phyloP scores from a whole-genome alignment of 805 yeast species.

The Barnettozyma pratensis region DNA sequence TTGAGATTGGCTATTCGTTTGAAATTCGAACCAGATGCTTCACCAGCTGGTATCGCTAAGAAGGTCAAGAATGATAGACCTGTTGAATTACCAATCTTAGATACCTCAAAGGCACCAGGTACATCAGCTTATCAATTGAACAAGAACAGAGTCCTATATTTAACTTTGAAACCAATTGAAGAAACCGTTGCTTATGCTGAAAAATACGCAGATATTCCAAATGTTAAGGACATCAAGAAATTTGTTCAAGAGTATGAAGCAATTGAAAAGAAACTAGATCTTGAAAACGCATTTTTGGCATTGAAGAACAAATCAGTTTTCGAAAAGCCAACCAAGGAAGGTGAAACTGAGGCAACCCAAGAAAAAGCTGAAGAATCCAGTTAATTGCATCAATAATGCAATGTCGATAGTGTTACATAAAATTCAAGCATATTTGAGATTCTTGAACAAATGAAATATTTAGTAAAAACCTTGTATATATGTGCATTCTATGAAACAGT shows the following conservation, averaged over 20 bases:
- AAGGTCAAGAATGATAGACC: not conserved
- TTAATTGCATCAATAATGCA: too few relatives aligned
- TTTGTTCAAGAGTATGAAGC: constrained; percentile 11
- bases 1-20: constrained; percentile 15
- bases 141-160: constrained; percentile 19
- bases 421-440: not conserved
- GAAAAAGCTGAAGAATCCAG: not conserved
- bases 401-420: too few relatives aligned
- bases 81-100: constrained; percentile 10
- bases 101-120: constrained; percentile 10
- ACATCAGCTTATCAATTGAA: constrained; percentile 5
- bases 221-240: not conserved
- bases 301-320: constrained; percentile 12
- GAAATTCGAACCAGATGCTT: constrained; percentile 10
- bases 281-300: constrained; percentile 3
- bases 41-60: constrained; percentile 6
- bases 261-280: constrained; percentile 6
- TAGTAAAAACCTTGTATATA: not conserved
- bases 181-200: constrained; percentile 9
- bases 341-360: not conserved
- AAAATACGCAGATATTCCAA: not conserved
- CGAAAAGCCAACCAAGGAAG: not conserved
- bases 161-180: constrained; percentile 20
- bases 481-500: not conserved
- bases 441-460: not conserved